Evolutionary conservation across 1,284 basidiomycete genomes (phyloP), one percentile per base, ranked within the genome.

Genomic region (Puccinia polysora): DNA sequence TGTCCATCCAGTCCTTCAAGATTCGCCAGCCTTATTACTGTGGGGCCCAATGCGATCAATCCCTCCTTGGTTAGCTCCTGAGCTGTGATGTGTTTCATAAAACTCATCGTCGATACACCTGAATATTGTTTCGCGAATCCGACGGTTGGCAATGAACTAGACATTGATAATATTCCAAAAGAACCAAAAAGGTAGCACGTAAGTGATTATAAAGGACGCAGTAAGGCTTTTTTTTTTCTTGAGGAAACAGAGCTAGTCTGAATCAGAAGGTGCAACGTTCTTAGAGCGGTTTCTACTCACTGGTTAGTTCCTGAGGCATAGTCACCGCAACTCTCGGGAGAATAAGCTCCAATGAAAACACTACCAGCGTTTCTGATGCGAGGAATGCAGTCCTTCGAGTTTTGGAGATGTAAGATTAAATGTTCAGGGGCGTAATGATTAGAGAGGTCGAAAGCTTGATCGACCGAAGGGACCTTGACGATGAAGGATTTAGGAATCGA

Each of bases 261-360:
- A n/a, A n/a, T n/a, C n/a, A n/a, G n/a, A n/a, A n/a, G n/a, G n/a
- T n/a, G n/a, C n/a, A n/a, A n/a, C n/a, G n/a, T n/a, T n/a, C n/a
- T n/a, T n/a, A n/a, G n/a, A n/a, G n/a, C n/a, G n/a, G n/a, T n/a
- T n/a, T n/a, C 84, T 0, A 69, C 68, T 63, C 2, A 71, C 83
- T 99, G 96, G 81, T 99, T 99, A 8, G 96, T 98, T 25, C 96
- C 96, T 0, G 91, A 94, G 2, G 96, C 96, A 78, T 98, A 98
- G 80, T 99, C 96, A 40, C 96, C 96, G 80, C 93, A 97, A 76
- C 91, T 93, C 82, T 97, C 96, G 1, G 96, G 94, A 1, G 91
- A 90, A 80, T 87, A 96, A 5, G 90, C 84, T 2, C 96, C 96
- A 45, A 99, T 90, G 78, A 99, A 99, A 43, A 98, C 89, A 76